Conservation (phyloP, 2,329 filamentous ascomycete genomes). For the Aulographum hederae region DNA sequence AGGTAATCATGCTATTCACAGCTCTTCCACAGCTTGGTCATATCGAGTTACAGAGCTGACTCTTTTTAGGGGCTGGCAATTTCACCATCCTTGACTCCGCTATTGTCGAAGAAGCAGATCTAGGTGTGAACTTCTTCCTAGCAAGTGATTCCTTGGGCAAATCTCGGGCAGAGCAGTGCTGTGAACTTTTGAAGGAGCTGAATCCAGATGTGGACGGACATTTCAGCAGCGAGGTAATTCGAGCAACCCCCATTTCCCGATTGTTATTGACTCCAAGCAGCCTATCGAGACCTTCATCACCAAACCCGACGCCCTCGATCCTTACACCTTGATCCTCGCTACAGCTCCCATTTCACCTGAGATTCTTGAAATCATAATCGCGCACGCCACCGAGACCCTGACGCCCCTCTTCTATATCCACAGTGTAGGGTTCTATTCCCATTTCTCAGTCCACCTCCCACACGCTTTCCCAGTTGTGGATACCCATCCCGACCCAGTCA, state of each 20-base stretch:
- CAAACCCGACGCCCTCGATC: conserved; percentile 19
- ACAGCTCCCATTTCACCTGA: conserved; percentile 38
- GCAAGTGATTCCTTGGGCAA: conserved; percentile 61
- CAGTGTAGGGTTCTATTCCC: conserved; percentile 82
- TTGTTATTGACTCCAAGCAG: conserved; percentile 12
- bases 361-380: conserved; percentile 30
- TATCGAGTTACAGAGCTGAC: neutral
- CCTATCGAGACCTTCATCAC: conserved; percentile 25
- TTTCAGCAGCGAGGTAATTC: conserved; percentile 39
- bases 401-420: conserved; percentile 69
- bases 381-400: conserved; percentile 33
- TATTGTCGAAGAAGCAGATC: conserved; percentile 58
- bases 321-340: conserved; percentile 43
- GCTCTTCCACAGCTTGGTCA: too few species aligned
- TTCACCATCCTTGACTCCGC: conserved; percentile 82
- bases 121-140: conserved; percentile 95
- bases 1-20: conserved; percentile 28
- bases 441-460: conserved; percentile 64
- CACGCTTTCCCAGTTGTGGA: conserved; percentile 83
- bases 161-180: conserved; percentile 60
- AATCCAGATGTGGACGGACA: conserved; percentile 81
- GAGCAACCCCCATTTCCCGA: conserved; percentile 18
- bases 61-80: conserved; percentile 50
- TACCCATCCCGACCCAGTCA: conserved; percentile 78
- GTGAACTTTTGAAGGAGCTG: conserved; percentile 62